Evolutionary conservation across 2,329 filamentous ascomycete species (phyloP).

Genomic region (Pseudogymnoascus sp.): DNA sequence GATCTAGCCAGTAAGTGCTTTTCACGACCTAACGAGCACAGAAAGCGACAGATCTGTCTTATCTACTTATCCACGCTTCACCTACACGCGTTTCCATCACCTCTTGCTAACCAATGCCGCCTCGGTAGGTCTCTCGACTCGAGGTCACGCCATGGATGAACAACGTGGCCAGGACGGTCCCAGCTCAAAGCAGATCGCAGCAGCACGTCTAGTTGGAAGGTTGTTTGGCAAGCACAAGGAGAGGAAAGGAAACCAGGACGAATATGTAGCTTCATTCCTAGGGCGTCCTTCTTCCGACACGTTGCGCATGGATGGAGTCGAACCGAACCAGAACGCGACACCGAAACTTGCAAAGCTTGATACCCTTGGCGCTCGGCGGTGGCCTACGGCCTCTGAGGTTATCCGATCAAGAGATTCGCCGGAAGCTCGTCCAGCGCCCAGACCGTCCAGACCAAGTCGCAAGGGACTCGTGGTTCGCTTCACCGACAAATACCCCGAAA

Average conservation of each 20-base stretch:
- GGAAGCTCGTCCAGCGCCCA: constrained; percentile 26
- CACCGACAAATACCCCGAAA: constrained; percentile 60
- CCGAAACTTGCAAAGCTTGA: constrained; percentile 34
- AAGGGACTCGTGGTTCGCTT: constrained; percentile 73
- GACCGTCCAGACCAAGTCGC: constrained; percentile 36
- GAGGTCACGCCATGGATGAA: background rate
- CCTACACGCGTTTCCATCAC: background rate
- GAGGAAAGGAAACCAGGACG: constrained; percentile 33
- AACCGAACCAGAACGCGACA: constrained; percentile 29
- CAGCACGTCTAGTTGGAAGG: constrained; percentile 54
- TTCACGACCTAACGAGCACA: background rate
- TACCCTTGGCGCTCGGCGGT: constrained; percentile 41
- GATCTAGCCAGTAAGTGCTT: background rate
- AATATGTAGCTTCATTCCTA: constrained; percentile 53
- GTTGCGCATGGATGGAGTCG: constrained; percentile 45
- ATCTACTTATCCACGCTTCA: background rate
- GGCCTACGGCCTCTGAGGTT: constrained; percentile 42
- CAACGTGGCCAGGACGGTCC: background rate
- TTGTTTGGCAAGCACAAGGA: constrained; percentile 33
- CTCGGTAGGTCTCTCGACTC: background rate
- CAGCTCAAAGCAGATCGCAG: constrained; percentile 17
- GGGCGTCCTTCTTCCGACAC: constrained; percentile 46
- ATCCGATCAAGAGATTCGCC: constrained; percentile 13
- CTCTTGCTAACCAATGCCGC: background rate
- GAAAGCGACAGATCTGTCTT: background rate